phyloP scores from a whole-genome alignment of 345 rosid species.

The Jatropha curcas region DNA sequence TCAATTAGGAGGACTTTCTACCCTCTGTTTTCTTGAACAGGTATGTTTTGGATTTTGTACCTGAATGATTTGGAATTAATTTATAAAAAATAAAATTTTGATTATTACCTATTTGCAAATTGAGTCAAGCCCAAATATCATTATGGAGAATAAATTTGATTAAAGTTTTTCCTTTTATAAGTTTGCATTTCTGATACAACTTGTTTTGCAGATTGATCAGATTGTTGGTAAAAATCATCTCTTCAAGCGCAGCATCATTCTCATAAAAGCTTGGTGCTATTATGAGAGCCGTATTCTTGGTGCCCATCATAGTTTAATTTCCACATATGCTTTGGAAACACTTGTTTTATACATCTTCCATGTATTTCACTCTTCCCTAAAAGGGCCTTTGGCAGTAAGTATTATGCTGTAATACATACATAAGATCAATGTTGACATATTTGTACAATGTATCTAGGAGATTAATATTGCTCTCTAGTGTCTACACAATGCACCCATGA shows the following conservation, averaged over 20 bases:
- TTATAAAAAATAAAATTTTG: no score
- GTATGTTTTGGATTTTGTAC: constrained; percentile 29
- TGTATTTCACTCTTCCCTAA: constrained; percentile 61
- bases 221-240: constrained; percentile 71
- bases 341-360: constrained; percentile 75
- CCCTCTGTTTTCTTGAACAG: constrained; percentile 79
- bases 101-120: not conserved
- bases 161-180: not conserved
- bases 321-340: constrained; percentile 83
- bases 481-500: not conserved
- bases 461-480: not conserved
- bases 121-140: not conserved
- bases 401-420: constrained; percentile 9
- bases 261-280: constrained; percentile 93
- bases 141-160: not conserved
- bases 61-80: not conserved
- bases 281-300: constrained; percentile 96
- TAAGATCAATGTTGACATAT: not conserved
- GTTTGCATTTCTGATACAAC: constrained; percentile 4
- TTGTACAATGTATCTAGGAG: not conserved
- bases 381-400: constrained; percentile 75
- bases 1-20: constrained; percentile 68
- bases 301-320: constrained; percentile 76
- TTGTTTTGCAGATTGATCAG: constrained; percentile 57
- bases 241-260: constrained; percentile 74